phyloP scores from a whole-genome alignment of 2,329 filamentous ascomycete genomes.

The Tolypocladium ovalisporum region DNA sequence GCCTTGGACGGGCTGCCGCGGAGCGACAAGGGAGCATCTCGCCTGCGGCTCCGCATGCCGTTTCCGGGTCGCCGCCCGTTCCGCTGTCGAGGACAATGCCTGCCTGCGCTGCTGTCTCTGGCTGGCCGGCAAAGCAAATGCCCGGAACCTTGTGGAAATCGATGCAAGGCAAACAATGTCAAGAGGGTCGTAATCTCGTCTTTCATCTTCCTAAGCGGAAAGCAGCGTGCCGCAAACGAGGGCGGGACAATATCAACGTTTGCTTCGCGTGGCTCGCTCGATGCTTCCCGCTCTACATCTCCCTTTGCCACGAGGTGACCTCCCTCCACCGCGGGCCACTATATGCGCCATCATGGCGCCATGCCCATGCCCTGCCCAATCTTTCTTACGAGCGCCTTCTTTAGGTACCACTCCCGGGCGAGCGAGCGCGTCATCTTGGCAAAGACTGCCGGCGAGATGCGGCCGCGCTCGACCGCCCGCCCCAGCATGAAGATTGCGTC shows the following conservation, averaged over 20 bases:
- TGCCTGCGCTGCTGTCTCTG: background rate
- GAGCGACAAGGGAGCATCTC: background rate
- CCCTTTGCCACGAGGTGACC: background rate
- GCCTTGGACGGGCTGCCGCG: background rate
- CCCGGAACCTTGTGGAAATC: background rate
- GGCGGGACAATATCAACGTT: background rate
- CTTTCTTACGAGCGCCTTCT: constrained; percentile 71
- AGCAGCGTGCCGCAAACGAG: background rate
- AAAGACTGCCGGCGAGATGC: constrained; percentile 62
- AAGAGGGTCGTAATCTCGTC: background rate
- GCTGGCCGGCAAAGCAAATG: background rate
- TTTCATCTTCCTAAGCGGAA: background rate
- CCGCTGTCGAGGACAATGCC: background rate
- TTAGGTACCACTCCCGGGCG: constrained; percentile 71
- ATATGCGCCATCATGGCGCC: constrained; percentile 12
- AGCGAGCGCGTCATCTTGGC: constrained; percentile 65
- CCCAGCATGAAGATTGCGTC: constrained; percentile 80
- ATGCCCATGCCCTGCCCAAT: constrained; percentile 69
- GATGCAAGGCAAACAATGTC: background rate
- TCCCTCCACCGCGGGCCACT: background rate
- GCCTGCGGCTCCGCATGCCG: background rate
- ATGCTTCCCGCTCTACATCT: background rate
- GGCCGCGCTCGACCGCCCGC: constrained; percentile 60
- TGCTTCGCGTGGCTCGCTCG: background rate
- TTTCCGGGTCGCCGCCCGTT: background rate